Percentiles rank a stretch among this genome's conserved stretches.
These are phyloP conservation scores for Papiliotrema fonsecae DNA, from an alignment of 1,284 basidiomycete species.

Conservation along the genomic window DNA sequence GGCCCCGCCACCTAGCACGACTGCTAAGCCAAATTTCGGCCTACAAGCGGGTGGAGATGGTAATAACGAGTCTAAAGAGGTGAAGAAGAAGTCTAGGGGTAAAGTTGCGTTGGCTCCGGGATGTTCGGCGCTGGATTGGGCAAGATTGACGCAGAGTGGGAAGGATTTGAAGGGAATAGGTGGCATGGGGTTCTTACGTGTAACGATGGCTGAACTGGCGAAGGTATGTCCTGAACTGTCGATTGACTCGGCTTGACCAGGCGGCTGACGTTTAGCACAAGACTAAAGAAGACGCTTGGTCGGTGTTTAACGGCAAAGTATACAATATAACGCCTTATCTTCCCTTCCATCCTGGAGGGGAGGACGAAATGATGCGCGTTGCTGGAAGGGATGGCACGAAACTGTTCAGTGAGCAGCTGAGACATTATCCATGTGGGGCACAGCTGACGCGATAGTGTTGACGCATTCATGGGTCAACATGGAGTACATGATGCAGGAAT, in stretches of 20 bases:
- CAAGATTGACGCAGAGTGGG: constrained; percentile 73
- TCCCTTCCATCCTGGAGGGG: constrained; percentile 89
- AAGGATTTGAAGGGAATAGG: constrained; percentile 67
- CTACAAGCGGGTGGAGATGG: constrained; percentile 30
- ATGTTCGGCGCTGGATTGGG: constrained; percentile 92
- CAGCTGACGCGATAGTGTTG: constrained; percentile 41
- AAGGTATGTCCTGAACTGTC: constrained; percentile 56
- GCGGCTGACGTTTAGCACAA: constrained; percentile 31
- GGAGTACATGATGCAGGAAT: constrained; percentile 88
- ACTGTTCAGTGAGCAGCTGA: constrained; percentile 69
- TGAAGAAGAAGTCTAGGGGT: constrained; percentile 47
- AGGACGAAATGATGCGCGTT: constrained; percentile 88
- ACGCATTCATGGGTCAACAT: constrained; percentile 86
- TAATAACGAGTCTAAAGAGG: not conserved
- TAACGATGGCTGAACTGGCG: constrained; percentile 79
- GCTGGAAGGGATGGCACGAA: constrained; percentile 92
- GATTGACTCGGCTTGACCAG: not conserved
- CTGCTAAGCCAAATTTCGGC: constrained; percentile 33
- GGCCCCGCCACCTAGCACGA: constrained; percentile 39
- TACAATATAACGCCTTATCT: constrained; percentile 96
- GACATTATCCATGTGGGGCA: not conserved
- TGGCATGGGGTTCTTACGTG: constrained; percentile 50
- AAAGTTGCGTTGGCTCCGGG: constrained; percentile 91
- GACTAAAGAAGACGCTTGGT: constrained; percentile 81
- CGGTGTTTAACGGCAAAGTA: constrained; percentile 85